A percentile compares a stretch with the other conserved stretches of the same genome.
Conservation (phyloP, 2,329 filamentous ascomycete species). For the Aspergillus tamarii region DNA sequence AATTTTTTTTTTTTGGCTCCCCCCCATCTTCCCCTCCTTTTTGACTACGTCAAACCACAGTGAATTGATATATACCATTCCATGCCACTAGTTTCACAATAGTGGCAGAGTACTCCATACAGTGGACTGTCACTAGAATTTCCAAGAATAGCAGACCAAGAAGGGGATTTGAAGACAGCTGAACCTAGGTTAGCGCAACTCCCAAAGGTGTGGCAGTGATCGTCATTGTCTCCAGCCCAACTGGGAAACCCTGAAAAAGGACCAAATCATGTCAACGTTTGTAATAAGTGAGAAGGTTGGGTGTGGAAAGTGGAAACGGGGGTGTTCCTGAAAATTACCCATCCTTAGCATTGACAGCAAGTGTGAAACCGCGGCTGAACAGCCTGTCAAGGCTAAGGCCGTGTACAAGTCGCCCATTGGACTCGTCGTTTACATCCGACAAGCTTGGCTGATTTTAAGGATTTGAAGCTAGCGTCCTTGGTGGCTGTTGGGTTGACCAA, state of each 20-base stretch:
- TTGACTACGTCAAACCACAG: not conserved
- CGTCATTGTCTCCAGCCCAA: not conserved
- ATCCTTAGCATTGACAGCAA: slow-evolving; percentile 5
- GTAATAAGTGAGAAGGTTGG: slow-evolving; percentile 1
- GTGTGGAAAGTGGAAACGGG: not conserved
- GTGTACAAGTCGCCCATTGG: slow-evolving; percentile 8
- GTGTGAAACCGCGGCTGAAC: slow-evolving; percentile 17
- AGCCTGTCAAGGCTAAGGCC: not conserved
- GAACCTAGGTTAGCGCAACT: not conserved
- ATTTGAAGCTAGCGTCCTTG: slow-evolving; percentile 19
- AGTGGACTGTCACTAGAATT: not conserved
- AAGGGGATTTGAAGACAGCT: not conserved
- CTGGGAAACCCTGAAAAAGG: not conserved
- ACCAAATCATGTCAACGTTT: not conserved
- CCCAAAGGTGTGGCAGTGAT: slow-evolving; percentile 3
- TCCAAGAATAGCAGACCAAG: not conserved
- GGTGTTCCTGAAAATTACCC: slow-evolving; percentile 5
- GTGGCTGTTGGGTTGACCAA: slow-evolving; percentile 21
- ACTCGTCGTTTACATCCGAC: not conserved
- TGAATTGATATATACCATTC: not conserved
- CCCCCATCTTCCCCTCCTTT: not conserved
- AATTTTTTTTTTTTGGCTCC: not conserved
- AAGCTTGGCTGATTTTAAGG: slow-evolving; percentile 23
- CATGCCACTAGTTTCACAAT: slow-evolving; percentile 2
- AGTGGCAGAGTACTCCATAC: not conserved